Evolutionary conservation across 495 filamentous ascomycete genomes (phyloP), one percentile per base, ranked within the genome.

Genomic region (Cudoniella acicularis): DNA sequence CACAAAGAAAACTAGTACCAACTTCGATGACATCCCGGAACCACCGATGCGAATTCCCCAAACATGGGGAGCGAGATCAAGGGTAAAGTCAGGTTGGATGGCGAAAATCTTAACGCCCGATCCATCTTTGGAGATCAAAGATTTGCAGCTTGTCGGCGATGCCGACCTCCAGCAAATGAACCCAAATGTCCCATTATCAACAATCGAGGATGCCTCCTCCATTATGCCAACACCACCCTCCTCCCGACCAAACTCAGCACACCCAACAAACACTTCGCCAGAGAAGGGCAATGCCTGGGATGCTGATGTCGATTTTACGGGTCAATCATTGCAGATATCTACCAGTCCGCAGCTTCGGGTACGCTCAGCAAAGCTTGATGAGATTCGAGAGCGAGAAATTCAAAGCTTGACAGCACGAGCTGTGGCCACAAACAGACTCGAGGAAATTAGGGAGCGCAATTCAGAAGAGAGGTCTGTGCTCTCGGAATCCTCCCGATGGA

Each of bases 281-380:
- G 72, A 82, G 40, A 72, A 77, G 59, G 74, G 75, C 57, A 76
- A 72, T 22, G 75, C 79, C 21, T 85, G 81, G 82, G 75, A 87
- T 43, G 64, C 78, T 17, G 79, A 81, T 47, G 73, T 79, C 4
- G 86, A 89, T 40, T 86, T 90, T 58, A 87, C 85, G n/a, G 80
- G 77, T 23, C 75, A 74, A 20, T 84, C 84, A 47, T 56, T 87
- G 26, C 80, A 87, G 49, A 64, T 85, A 8, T 88, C 86, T 2
- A 69, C 75, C 11, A 88, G 84, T 41, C 85, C 86, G 30, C 80
- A 79, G 16, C 71, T 84, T 17, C 67, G 58, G 21, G 64, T 76
- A 40, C 69, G 74, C 61, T 73, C 62, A 46, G 68, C 68, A 13
- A 73, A 70, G 22, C 66, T 85, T 45, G 85, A 88, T 54, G 77